phyloP scores from a whole-genome alignment of 768 basidiomycete species.

The Cyclocybe cylindracea region DNA sequence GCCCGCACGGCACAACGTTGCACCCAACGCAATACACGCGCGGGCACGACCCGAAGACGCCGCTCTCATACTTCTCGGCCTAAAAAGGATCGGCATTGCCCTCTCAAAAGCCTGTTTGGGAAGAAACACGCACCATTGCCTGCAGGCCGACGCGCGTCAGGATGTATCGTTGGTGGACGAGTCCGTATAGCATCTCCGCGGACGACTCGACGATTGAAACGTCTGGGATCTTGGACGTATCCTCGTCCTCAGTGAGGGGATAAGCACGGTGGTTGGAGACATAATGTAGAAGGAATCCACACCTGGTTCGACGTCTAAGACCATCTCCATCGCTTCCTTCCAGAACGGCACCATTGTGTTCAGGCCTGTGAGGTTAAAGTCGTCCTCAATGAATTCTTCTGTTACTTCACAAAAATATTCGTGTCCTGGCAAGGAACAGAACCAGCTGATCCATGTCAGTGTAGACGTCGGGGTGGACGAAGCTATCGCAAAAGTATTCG shows the following conservation, averaged over 20 bases:
- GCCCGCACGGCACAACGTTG: slow-evolving; percentile 92
- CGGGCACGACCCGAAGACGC: slow-evolving; percentile 91
- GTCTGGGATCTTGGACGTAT: slow-evolving; percentile 94
- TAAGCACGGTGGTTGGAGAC: slow-evolving; percentile 11
- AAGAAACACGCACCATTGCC: slow-evolving; percentile 73
- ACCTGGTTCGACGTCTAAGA: slow-evolving; percentile 99
- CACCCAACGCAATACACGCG: slow-evolving; percentile 90
- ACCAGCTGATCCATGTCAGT: slow-evolving; percentile 96
- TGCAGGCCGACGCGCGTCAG: slow-evolving; percentile 92
- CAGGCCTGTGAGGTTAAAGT: slow-evolving; percentile 97
- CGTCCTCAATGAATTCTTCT: slow-evolving; percentile 99
- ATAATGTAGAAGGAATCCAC: slow-evolving; percentile 31
- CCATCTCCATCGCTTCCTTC: slow-evolving; percentile 99
- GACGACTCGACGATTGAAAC: slow-evolving; percentile 98
- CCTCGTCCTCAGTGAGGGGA: slow-evolving; percentile 66
- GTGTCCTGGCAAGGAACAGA: slow-evolving; percentile 91
- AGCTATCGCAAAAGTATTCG: slow-evolving; percentile 47
- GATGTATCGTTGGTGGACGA: slow-evolving; percentile 97
- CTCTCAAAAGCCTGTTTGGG: slow-evolving; percentile 9
- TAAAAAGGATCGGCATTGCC: slow-evolving; percentile 28
- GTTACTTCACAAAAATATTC: slow-evolving; percentile 99
- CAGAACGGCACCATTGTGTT: slow-evolving; percentile 98
- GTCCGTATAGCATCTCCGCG: slow-evolving; percentile 95
- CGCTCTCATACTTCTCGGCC: slow-evolving; percentile 95
- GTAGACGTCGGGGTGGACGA: slow-evolving; percentile 91